phyloP scores from a whole-genome alignment of 2,329 filamentous ascomycete species.

The Colletotrichum eleusines region DNA sequence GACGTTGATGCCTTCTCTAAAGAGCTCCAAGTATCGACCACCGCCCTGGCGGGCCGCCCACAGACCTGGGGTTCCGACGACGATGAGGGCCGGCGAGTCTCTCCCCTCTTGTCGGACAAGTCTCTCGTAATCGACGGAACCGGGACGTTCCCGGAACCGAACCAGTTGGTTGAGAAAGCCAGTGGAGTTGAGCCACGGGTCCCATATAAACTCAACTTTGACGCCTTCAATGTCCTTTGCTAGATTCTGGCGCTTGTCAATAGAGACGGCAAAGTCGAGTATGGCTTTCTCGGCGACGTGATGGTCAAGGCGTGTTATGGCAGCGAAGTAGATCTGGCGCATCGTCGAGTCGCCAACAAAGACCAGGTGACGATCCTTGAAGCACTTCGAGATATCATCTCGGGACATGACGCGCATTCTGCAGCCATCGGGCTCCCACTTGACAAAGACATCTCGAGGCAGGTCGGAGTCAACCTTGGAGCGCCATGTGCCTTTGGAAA shows the following conservation, averaged over 20 bases:
- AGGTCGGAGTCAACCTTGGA: slow-evolving; percentile 46
- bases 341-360: slow-evolving; percentile 72
- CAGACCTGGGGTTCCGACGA: slow-evolving; percentile 66
- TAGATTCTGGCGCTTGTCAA: slow-evolving; percentile 37
- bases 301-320: slow-evolving; percentile 38
- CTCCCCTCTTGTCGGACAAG: slow-evolving; percentile 29
- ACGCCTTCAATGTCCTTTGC: slow-evolving; percentile 33
- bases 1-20: slow-evolving; percentile 59
- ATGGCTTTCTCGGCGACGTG: slow-evolving; percentile 31
- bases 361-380: slow-evolving; percentile 63
- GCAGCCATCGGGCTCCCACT: slow-evolving; percentile 72
- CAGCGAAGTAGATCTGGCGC: slow-evolving; percentile 71
- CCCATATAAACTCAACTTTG: slow-evolving; percentile 62
- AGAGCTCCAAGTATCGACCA: slow-evolving; percentile 58
- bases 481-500: slow-evolving; percentile 65
- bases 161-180: slow-evolving; percentile 35
- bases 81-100: slow-evolving; percentile 57
- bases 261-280: slow-evolving; percentile 37
- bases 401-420: slow-evolving; percentile 67
- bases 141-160: slow-evolving; percentile 35
- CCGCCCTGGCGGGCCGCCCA: slow-evolving; percentile 66
- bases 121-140: slow-evolving; percentile 34
- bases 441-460: slow-evolving; percentile 51
- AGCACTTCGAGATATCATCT: slow-evolving; percentile 65
- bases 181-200: slow-evolving; percentile 68